Evolutionary conservation across 108 stramenopile genomes (phyloP), one percentile per base, ranked within the genome.

Genomic region (Skeletonema tropicum): DNA sequence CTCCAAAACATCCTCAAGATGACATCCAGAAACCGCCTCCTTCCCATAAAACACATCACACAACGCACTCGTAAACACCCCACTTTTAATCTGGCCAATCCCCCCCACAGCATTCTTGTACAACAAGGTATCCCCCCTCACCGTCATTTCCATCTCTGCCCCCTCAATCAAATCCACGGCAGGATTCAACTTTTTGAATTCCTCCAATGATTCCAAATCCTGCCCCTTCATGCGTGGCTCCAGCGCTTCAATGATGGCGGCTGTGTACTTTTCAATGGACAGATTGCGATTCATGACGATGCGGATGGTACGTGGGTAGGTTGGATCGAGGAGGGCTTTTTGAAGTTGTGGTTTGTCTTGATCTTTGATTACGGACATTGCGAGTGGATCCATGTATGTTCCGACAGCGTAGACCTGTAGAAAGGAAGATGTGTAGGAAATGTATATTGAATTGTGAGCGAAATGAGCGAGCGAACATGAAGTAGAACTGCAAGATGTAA

Each of bases 91-190:
- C 41, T 83, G 79, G 60, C 95, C 95, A 19, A 93, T 83, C 21
- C 89, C 90, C 6, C 93, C 93, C 55, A 87, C 71, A 0, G 87
- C 88, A 71, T 89, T 93, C 61, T 94, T 91, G 83, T 88, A 94
- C 67, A 93, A 67, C 33, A 96, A 75, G 0, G 82, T 85, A 75
- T 94, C 89, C 6, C 95, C 95, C 5, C 91, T 87, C 64, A 96
- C 91, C 2, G 95, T 96, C 91, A 96, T 92, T 68, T 90, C 90
- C 78, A 96, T 90, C 67, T 94, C 95, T 6, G 90, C 89, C 33
- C 94, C 94, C 69, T 94, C 79, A 25, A 91, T 69, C 70, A 96
- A 73, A 67, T 96, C 93, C n/a, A 92, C 48, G 0, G 76, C 73
- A 35, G 92, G 95, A 70, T 90, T 93, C 25, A 96, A 52, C 66